Base-by-base conservation (phyloP, 2,329 filamentous ascomycete genomes). In the Periglandula ipomoeae region DNA sequence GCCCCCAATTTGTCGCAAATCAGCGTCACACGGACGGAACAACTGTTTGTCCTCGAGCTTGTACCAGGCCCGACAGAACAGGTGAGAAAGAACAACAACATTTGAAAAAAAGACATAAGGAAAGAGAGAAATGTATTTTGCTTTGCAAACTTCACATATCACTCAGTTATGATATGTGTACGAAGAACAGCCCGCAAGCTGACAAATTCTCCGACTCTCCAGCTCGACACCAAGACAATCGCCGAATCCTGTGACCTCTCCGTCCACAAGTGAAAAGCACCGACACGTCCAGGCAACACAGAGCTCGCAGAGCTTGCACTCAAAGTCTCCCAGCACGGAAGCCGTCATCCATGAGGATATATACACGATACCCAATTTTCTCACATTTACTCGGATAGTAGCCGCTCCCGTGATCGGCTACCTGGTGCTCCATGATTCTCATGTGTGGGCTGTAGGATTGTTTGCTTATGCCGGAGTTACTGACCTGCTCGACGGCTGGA, bases 391-490 rank as follows among this genome's bases (percentile, higher is more conserved):
- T 2, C 86, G 93, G 3, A 79, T 98, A 35, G 64, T 87, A 45
- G 85, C 87, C 1, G 87, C 93, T 1, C 93, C 93, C 0, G 74
- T 86, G 26, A 81, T 96, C 42, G 93, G 91, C 49, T 97, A 95
- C 64, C 80, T 93, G 20, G 84, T 98, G 50, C 75, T 97, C 3
- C 79, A 94, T 57, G 85, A 93, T 62, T 78, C 89, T 39, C 85
- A 94, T 63, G 75, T 78, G 27, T 82, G 81, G 69, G 89, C 93
- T 0, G 73, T 96, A 7, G 82, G 81, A 2, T 75, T 98, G n/a
- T 95, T 98, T 64, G 83, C 83, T 44, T 96, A 96, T 63, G 91
- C 93, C 3, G 89, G 89, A 42, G 73, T 95, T 57, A 95, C 91
- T 0, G 93, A 98, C 63, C 74, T 95, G 6, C 77, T 97, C 3